Evolutionary conservation across 2,329 filamentous ascomycete genomes (phyloP).

Genomic region (Emericellopsis cladophorae): DNA sequence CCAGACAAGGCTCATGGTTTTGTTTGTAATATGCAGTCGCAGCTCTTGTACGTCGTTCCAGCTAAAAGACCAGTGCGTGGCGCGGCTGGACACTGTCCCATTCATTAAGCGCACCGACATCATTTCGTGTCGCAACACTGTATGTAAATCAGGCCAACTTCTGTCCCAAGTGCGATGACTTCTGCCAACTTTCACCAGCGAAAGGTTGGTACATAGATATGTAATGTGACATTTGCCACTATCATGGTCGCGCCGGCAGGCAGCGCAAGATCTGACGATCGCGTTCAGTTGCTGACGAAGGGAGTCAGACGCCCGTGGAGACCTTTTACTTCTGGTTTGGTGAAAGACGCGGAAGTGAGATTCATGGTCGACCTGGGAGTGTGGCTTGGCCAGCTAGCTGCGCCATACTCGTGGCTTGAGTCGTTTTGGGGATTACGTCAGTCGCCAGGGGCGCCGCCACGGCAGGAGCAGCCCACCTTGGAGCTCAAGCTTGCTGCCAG

Average conservation of each 20-base stretch:
- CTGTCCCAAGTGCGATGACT: background rate
- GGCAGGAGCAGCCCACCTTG: too few relatives aligned
- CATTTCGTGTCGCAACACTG: too few relatives aligned
- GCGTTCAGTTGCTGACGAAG: slow-evolving; percentile 29
- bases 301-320: background rate
- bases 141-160: too few relatives aligned
- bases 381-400: too few relatives aligned
- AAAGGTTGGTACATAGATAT: slow-evolving; percentile 2
- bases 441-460: too few relatives aligned
- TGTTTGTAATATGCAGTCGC: background rate
- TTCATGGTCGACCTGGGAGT: background rate
- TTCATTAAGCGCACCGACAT: background rate
- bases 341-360: background rate
- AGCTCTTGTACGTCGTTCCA: background rate
- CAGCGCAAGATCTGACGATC: slow-evolving; percentile 22
- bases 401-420: too few relatives aligned
- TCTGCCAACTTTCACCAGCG: background rate
- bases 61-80: background rate
- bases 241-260: slow-evolving; percentile 14
- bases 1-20: too few relatives aligned
- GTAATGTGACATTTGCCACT: slow-evolving; percentile 19
- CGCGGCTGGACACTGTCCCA: background rate
- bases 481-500: too few relatives aligned
- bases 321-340: background rate
- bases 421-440: too few relatives aligned